phyloP scores from a whole-genome alignment of 1,284 basidiomycete species.

The Fomitopsis pinicola region DNA sequence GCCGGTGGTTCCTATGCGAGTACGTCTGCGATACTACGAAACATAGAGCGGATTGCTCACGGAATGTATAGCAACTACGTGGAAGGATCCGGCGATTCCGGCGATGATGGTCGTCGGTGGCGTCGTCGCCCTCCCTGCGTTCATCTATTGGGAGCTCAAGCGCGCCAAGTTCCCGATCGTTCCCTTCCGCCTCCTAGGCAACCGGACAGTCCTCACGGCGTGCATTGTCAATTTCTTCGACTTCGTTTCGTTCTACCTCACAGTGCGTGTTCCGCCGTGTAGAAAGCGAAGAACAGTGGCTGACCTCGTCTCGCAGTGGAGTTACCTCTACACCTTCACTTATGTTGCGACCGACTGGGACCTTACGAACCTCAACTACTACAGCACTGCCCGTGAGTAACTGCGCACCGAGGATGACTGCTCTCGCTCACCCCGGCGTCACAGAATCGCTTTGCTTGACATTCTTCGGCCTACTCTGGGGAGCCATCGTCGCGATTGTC shows the following conservation, averaged over 20 bases:
- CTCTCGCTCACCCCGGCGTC: background rate
- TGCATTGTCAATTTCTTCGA: slow-evolving; percentile 68
- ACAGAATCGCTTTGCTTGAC: slow-evolving; percentile 1
- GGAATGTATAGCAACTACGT: background rate
- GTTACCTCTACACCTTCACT: slow-evolving; percentile 60
- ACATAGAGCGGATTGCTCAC: background rate
- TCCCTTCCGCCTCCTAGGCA: slow-evolving; percentile 52
- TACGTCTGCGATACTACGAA: background rate
- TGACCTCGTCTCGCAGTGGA: background rate
- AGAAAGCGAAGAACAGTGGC: background rate
- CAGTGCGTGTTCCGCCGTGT: slow-evolving; percentile 12
- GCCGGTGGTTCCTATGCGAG: slow-evolving; percentile 25
- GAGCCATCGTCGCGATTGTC: background rate
- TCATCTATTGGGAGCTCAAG: slow-evolving; percentile 46
- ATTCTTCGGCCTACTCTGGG: slow-evolving; percentile 3
- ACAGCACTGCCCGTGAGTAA: slow-evolving; percentile 1
- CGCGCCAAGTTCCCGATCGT: slow-evolving; percentile 49
- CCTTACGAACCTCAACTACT: slow-evolving; percentile 3
- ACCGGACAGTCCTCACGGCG: slow-evolving; percentile 56
- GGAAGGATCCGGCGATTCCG: background rate
- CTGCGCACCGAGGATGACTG: too few species aligned
- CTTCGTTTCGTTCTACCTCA: slow-evolving; percentile 66
- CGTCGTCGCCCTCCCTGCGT: slow-evolving; percentile 37
- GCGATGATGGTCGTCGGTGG: slow-evolving; percentile 46
- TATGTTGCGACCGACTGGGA: slow-evolving; percentile 56